Evolutionary conservation across 768 basidiomycete species (phyloP), one percentile per base, ranked within the genome.

Genomic region (Kwoniella sp.): DNA sequence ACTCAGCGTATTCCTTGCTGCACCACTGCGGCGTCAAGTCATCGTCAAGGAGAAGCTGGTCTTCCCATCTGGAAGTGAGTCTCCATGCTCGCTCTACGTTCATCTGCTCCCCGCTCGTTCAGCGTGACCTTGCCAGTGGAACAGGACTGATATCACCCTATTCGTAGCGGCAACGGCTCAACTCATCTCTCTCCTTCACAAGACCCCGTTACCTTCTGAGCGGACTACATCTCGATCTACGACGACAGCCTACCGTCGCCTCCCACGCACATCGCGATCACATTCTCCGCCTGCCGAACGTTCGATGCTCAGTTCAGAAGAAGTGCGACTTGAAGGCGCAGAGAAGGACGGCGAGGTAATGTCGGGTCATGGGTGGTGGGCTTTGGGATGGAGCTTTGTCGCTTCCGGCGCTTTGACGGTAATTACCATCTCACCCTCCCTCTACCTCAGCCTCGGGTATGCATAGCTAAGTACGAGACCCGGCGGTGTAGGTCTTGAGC

Each of bases 21-120:
- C 93, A 17, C 95, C 94, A 7, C 86, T 98, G 29, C 87, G 95
- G 53, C 91, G 91, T 76, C 93, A 96, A 87, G 93, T 95, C 74
- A 93, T 98, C 64, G 87, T 98, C 47, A 90, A 94, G 77, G 95
- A 98, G 80, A 88, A 95, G 79, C 87, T 98, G 2, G 84, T 90
- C 1, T 98, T 98, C 72, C 95, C 95, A 1, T 93, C 91, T 1
- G 95, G 95, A 30, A 95, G 79, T 80, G 53, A 58, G 77, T 73
- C n/a, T 17, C 20, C 12, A 8, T 45, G 53, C 15, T 5, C 37
- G 23, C 9, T 56, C 20, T 50, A 5, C 15, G 41, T 8, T 17
- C 9, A 9, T 11, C 20, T 45, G 17, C 41, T 9, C 55, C 20
- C 25, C 52, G 13, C 17, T 28, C 52, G 15, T 54, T 11, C 17